Percentiles rank a stretch among this genome's conserved stretches.
These are phyloP conservation scores for Scheffersomyces lignosus DNA, from an alignment of 805 yeast species.

Conservation along the genomic window DNA sequence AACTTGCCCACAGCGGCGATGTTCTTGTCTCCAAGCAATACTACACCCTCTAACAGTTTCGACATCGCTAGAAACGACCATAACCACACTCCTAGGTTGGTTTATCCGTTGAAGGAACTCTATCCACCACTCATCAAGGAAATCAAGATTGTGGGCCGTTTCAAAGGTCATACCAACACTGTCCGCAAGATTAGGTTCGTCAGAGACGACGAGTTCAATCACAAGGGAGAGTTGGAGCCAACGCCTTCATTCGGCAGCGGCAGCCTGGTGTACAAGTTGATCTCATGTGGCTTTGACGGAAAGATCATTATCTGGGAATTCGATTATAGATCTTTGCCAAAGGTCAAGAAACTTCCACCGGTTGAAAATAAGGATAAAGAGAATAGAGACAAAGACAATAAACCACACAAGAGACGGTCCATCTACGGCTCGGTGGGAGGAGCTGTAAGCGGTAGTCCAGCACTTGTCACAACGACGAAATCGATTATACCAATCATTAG, in stretches of 20 bases:
- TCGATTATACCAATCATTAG: conserved; percentile 1
- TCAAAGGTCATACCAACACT: conserved; percentile 42
- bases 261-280: conserved; percentile 28
- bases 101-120: not conserved
- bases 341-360: conserved; percentile 22
- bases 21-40: conserved; percentile 21
- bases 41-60: conserved; percentile 22
- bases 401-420: not conserved
- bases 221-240: conserved; percentile 6
- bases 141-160: conserved; percentile 33
- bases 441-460: not conserved
- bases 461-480: not conserved
- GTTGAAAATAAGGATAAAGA: conserved; percentile 3
- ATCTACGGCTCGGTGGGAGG: not conserved
- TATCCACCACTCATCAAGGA: conserved; percentile 38
- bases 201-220: conserved; percentile 13
- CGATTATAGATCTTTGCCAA: conserved; percentile 42
- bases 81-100: not conserved
- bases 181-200: conserved; percentile 31
- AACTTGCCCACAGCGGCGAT: conserved; percentile 11
- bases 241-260: conserved; percentile 2
- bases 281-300: conserved; percentile 42
- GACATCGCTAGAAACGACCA: conserved; percentile 19
- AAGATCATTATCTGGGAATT: conserved; percentile 45
- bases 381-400: conserved; percentile 1